Evolutionary conservation across 371 early-diverging fungal genomes (phyloP), one percentile per base, ranked within the genome.

Genomic region (Synchytrium microbalum): DNA sequence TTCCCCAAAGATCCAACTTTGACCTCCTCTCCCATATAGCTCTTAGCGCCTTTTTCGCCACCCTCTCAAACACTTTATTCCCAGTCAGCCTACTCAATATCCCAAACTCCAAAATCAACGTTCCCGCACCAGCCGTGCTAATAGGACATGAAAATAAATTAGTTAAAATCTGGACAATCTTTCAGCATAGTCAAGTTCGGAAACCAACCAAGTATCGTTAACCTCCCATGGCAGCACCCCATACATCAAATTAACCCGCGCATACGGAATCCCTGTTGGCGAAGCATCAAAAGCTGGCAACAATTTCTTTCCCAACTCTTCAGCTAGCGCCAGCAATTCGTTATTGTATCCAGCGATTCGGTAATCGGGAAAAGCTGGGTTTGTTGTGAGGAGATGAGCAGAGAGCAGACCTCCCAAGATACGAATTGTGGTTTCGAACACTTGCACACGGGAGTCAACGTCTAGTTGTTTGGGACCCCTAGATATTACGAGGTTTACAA

Each of bases 31-130:
- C 60, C 96, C 96, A 95, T 28, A 95, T 61, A 28, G 80, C 85
- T 14, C 77, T 63, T 23, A 95, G 60, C 0, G 96, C 71, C 64
- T 69, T 14, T 1, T 1, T 29, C 25, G 90, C 25, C n/a, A n/a
- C n/a, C n/a, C n/a, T 81, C 77, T 96, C 95, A 71, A 88, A 95
- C 23, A 69, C 69, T 0, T 81, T 72, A 63, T 91, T 79, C 2
- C 87, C 87, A 0, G 91, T 91, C 30, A 96, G 75, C n/a, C 95
- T 79, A 62, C 91, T 91, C 25, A 97, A 72, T 0, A 87, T 81
- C 23, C 94, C 96, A 80, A 97, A 95, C 67, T 97, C 98, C n/a
- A 97, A 69, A n/a, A 95, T 54, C 53, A 97, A 75, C 27, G 92
- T 91, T 1, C 95, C 95, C 3, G 90, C 93, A 16, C 94, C 95